Conservation (phyloP, 139 green algal species). For the Chlorella sp. region DNA sequence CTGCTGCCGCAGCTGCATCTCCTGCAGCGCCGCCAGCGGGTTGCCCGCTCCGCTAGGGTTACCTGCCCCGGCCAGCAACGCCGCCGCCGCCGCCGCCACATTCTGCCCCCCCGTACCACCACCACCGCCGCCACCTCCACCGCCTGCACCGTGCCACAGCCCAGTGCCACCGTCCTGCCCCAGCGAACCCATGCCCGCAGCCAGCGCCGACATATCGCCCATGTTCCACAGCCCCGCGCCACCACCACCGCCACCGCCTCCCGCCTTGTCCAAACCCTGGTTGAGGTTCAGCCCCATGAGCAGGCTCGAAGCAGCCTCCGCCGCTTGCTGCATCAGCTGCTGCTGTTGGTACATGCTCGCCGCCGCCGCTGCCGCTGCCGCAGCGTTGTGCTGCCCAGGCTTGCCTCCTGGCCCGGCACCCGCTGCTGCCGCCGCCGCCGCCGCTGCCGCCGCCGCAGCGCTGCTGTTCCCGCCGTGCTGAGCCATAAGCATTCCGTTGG, state of each 20-base stretch:
- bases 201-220: too few species aligned
- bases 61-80: background rate
- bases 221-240: too few species aligned
- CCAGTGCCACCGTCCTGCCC: background rate
- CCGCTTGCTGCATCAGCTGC: slow-evolving; percentile 21
- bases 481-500: too few species aligned
- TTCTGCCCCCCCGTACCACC: background rate
- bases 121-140: slow-evolving; percentile 5
- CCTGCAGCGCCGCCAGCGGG: slow-evolving; percentile 19
- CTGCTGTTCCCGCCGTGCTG: too few species aligned
- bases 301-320: slow-evolving; percentile 27
- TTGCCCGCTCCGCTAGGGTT: background rate
- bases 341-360: slow-evolving; percentile 17
- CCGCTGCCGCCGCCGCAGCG: too few species aligned
- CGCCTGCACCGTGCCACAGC: slow-evolving; percentile 4
- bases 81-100: slow-evolving; percentile 3
- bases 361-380: slow-evolving; percentile 11
- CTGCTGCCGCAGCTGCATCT: slow-evolving; percentile 27
- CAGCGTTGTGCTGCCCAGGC: background rate
- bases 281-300: slow-evolving; percentile 20
- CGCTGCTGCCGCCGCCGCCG: too few species aligned
- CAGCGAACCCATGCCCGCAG: too few species aligned
- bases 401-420: too few species aligned
- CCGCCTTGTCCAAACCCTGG: background rate
- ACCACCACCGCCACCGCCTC: background rate